These are phyloP conservation scores for Quercus lobata DNA, from an alignment of 331 rosid species.

Conservation along the genomic window DNA sequence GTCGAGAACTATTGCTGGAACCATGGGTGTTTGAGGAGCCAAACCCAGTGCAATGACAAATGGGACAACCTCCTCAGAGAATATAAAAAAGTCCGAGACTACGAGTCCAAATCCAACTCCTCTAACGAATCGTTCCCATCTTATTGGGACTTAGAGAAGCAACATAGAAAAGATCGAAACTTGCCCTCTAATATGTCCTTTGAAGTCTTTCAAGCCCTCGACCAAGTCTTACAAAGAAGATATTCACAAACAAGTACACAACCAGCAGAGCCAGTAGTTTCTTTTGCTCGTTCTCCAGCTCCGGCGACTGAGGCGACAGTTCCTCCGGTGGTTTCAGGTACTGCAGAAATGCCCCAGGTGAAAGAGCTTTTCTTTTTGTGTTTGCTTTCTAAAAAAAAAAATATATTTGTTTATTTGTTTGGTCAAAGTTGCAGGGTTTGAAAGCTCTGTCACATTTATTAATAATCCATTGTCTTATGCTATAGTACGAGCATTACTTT, in stretches of 20 bases:
- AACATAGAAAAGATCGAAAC: constrained; percentile 43
- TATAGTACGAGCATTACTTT: constrained; percentile 24
- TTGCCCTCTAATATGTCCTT: constrained; percentile 57
- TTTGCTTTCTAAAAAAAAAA: background rate
- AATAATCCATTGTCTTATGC: constrained; percentile 30
- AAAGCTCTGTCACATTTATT: constrained; percentile 56
- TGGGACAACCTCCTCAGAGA: constrained; percentile 74
- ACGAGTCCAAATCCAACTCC: constrained; percentile 36
- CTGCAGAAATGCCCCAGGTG: constrained; percentile 13
- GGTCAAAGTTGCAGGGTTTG: constrained; percentile 82
- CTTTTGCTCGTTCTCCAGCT: constrained; percentile 1
- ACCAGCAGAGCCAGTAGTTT: background rate
- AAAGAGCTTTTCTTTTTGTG: constrained; percentile 8
- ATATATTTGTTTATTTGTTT: constrained; percentile 24
- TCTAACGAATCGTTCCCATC: constrained; percentile 25
- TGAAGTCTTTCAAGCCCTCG: constrained; percentile 49
- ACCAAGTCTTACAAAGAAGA: constrained; percentile 51
- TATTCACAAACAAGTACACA: constrained; percentile 19
- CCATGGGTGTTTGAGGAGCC: constrained; percentile 56
- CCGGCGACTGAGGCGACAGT: constrained; percentile 23
- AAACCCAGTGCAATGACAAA: constrained; percentile 67
- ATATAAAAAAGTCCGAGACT: constrained; percentile 61
- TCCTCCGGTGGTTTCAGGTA: constrained; percentile 37
- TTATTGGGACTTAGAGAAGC: constrained; percentile 55
- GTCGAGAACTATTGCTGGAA: constrained; percentile 76